These are phyloP conservation scores for Lactifluus pinguis DNA, from an alignment of 768 basidiomycete species.

Conservation along the genomic window DNA sequence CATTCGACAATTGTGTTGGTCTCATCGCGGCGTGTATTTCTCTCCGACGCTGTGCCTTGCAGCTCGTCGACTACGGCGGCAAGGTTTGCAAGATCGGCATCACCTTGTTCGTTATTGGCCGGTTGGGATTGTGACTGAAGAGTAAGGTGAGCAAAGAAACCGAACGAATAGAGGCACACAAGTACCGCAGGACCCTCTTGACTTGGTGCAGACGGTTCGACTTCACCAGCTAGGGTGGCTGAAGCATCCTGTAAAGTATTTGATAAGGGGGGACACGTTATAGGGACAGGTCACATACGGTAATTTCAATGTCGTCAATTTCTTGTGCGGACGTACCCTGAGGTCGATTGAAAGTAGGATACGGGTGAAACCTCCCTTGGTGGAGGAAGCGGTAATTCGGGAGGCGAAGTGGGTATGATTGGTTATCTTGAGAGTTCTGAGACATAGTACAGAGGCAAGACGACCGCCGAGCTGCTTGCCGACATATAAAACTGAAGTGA, in stretches of 20 bases:
- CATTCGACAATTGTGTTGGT: constrained; percentile 3
- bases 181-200: neutral
- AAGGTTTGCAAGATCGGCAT: neutral
- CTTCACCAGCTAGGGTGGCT: neutral
- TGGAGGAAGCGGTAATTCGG: constrained; percentile 19
- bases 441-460: constrained; percentile 7
- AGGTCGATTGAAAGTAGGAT: constrained; percentile 15
- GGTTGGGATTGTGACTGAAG: neutral
- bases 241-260: neutral
- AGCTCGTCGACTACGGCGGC: constrained; percentile 6
- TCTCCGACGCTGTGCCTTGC: neutral
- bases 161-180: neutral
- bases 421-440: constrained; percentile 9
- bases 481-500: neutral
- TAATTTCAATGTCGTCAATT: neutral
- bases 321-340: constrained; percentile 1
- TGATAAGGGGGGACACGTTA: neutral
- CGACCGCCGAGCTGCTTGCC: neutral
- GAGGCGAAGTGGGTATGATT: constrained; percentile 16
- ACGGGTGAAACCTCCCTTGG: constrained; percentile 16
- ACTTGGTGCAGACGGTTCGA: neutral
- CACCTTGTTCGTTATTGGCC: neutral
- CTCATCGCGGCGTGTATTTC: neutral
- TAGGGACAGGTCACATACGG: neutral
- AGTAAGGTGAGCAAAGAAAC: neutral